phyloP scores from a whole-genome alignment of 768 basidiomycete species.

The Sporobolomyces phaffii region DNA sequence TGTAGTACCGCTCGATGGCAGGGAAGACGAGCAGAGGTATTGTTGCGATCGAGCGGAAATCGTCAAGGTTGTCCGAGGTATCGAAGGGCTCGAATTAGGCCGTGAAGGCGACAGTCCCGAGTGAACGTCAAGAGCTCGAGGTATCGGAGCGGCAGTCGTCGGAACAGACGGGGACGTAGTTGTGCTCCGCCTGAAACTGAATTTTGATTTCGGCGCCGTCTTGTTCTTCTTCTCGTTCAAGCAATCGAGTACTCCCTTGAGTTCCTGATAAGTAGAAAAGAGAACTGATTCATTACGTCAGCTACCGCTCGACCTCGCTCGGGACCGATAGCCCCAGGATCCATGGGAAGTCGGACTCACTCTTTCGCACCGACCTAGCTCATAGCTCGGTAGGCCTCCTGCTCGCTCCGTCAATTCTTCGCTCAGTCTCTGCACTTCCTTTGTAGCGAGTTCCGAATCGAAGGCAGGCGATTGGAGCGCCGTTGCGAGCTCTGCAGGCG shows the following conservation, averaged over 20 bases:
- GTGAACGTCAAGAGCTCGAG: too few relatives aligned
- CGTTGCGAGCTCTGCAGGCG: neutral
- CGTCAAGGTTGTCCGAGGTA: conserved; percentile 4
- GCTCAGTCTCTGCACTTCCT: neutral
- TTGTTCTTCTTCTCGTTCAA: neutral
- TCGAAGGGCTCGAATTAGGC: neutral
- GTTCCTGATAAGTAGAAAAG: too few relatives aligned
- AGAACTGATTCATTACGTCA: too few relatives aligned
- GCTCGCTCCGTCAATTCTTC: conserved; percentile 15
- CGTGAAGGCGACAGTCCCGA: neutral
- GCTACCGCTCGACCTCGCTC: too few relatives aligned
- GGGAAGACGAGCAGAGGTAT: conserved; percentile 6
- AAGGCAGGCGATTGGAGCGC: too few relatives aligned
- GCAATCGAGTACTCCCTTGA: neutral
- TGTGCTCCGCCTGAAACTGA: conserved; percentile 28
- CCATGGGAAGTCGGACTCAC: conserved; percentile 1
- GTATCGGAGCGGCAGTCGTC: neutral
- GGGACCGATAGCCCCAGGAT: too few relatives aligned
- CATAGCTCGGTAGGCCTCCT: conserved; percentile 9
- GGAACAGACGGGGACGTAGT: neutral
- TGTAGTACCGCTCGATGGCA: neutral
- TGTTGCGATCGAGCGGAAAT: neutral
- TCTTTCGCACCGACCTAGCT: conserved; percentile 18
- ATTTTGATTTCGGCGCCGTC: conserved; percentile 16
- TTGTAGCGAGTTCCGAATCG: neutral